These are phyloP conservation scores for Saturnispora silvae DNA, from an alignment of 805 yeast species.

Conservation along the genomic window DNA sequence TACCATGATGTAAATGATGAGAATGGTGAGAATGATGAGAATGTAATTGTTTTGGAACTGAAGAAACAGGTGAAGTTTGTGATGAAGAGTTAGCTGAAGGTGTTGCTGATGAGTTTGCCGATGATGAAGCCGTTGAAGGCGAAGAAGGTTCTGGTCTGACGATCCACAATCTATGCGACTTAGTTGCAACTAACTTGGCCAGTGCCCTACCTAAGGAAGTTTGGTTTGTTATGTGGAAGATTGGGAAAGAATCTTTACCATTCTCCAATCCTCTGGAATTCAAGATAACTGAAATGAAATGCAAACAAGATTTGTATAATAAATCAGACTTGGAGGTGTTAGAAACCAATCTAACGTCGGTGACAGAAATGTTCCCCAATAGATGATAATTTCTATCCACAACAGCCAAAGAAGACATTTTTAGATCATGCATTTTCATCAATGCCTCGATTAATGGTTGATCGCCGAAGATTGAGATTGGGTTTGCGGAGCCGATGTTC, in stretches of 20 bases:
- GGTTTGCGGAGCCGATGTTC: conserved; percentile 61
- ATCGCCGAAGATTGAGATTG: conserved; percentile 78
- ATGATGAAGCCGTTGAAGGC: conserved; percentile 10
- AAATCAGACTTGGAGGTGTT: conserved; percentile 79
- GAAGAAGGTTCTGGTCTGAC: conserved; percentile 40
- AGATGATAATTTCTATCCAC: conserved; percentile 68
- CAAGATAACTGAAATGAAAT: conserved; percentile 77
- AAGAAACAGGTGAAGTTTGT: conserved; percentile 8
- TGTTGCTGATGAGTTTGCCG: neutral
- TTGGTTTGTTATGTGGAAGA: conserved; percentile 77
- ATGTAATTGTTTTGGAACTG: conserved; percentile 10
- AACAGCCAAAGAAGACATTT: conserved; percentile 87
- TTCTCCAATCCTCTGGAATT: conserved; percentile 84
- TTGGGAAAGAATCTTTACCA: conserved; percentile 94
- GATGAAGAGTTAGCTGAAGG: neutral
- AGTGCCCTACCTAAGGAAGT: conserved; percentile 80
- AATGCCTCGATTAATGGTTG: conserved; percentile 81
- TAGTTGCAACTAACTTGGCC: conserved; percentile 92
- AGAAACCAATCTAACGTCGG: conserved; percentile 84
- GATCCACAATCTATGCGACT: conserved; percentile 82
- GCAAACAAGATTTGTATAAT: conserved; percentile 73
- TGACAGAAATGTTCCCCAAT: conserved; percentile 87
- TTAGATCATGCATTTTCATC: conserved; percentile 69
- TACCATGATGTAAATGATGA: conserved; percentile 5
- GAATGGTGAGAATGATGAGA: conserved; percentile 2